phyloP scores from a whole-genome alignment of 495 filamentous ascomycete species.

The Penicillium desertorum region DNA sequence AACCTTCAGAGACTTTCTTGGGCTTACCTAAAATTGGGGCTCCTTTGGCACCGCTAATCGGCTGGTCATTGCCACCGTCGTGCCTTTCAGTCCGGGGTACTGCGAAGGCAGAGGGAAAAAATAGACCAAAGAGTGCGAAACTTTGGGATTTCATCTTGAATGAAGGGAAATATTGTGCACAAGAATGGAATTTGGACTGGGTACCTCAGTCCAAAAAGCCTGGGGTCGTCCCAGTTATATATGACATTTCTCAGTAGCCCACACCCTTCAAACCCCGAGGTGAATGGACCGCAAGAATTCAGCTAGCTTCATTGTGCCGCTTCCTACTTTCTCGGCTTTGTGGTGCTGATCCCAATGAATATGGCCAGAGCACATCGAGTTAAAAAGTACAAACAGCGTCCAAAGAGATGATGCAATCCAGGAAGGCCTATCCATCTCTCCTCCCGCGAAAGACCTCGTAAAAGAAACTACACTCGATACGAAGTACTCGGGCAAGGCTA shows the following conservation, averaged over 20 bases:
- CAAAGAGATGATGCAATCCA: constrained; percentile 12
- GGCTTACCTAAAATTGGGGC: constrained; percentile 53
- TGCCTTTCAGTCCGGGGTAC: constrained; percentile 29
- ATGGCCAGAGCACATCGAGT: background rate
- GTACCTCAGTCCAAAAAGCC: background rate
- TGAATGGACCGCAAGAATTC: background rate
- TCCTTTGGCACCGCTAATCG: constrained; percentile 55
- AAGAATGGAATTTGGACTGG: background rate
- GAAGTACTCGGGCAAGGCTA: background rate
- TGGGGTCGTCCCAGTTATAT: background rate
- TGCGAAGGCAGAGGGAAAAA: constrained; percentile 25
- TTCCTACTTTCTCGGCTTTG: background rate
- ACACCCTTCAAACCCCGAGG: background rate
- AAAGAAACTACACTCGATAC: background rate
- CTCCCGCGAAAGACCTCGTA: constrained; percentile 4
- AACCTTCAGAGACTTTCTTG: background rate
- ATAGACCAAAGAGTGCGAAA: constrained; percentile 17
- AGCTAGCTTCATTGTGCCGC: background rate
- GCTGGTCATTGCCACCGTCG: constrained; percentile 50
- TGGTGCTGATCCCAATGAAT: constrained; percentile 1
- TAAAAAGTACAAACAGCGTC: constrained; percentile 1
- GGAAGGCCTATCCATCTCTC: background rate
- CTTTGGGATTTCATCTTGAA: constrained; percentile 24
- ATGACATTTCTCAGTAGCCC: constrained; percentile 1
- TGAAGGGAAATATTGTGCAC: background rate